Evolutionary conservation across 805 yeast genomes (phyloP).

Genomic region (Saturnispora diversa): DNA sequence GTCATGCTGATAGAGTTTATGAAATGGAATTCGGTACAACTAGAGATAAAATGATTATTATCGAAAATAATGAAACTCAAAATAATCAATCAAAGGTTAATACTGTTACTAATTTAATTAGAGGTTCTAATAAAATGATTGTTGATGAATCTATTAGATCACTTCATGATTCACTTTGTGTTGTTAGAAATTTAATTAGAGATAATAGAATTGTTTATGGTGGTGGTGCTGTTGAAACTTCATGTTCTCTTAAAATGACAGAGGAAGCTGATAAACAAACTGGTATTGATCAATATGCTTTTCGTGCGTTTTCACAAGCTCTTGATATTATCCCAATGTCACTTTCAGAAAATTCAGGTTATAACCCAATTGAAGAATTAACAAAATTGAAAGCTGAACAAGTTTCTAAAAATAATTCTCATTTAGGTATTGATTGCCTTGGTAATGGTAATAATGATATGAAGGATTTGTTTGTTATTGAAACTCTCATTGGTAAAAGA

Average conservation of each 20-base stretch:
- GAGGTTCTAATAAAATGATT: slow-evolving; percentile 97
- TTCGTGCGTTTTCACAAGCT: slow-evolving; percentile 89
- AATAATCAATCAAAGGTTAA: slow-evolving; percentile 30
- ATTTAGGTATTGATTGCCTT: slow-evolving; percentile 89
- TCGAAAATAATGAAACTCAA: slow-evolving; percentile 78
- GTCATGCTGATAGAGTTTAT: slow-evolving; percentile 74
- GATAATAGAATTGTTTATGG: slow-evolving; percentile 97
- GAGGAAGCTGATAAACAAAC: slow-evolving; percentile 87
- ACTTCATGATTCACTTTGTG: slow-evolving; percentile 92
- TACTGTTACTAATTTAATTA: slow-evolving; percentile 74
- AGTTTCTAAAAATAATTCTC: slow-evolving; percentile 58
- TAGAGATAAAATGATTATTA: slow-evolving; percentile 88
- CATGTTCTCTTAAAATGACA: slow-evolving; percentile 85
- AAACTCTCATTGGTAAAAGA: slow-evolving; percentile 94
- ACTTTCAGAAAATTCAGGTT: slow-evolving; percentile 93
- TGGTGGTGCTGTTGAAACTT: slow-evolving; percentile 97
- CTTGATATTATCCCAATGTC: slow-evolving; percentile 90
- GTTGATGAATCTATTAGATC: slow-evolving; percentile 97
- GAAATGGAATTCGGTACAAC: slow-evolving; percentile 96
- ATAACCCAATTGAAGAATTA: slow-evolving; percentile 86
- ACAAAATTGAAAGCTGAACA: slow-evolving; percentile 80
- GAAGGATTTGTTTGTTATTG: slow-evolving; percentile 91
- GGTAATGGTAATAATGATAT: slow-evolving; percentile 84
- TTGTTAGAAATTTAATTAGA: slow-evolving; percentile 87
- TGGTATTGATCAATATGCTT: slow-evolving; percentile 96